phyloP scores from a whole-genome alignment of 306 rosid species.

The Vachellia collinsii region DNA sequence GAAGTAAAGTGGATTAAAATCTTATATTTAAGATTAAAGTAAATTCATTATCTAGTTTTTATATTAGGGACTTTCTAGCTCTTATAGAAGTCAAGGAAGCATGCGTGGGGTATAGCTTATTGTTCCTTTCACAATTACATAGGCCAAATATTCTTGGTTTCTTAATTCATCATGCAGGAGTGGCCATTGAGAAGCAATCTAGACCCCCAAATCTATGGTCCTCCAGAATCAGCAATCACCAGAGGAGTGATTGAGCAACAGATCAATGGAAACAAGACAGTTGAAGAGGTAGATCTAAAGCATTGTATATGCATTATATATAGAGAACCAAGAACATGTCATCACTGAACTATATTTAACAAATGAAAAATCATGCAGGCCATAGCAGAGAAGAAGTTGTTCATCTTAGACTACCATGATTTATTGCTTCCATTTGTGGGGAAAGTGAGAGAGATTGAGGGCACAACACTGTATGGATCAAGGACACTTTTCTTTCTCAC shows the following conservation, averaged over 20 bases:
- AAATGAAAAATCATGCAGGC: background rate
- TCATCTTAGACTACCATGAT: slow-evolving; percentile 17
- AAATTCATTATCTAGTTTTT: too few relatives aligned
- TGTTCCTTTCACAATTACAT: background rate
- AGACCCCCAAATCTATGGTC: slow-evolving; percentile 52
- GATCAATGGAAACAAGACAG: slow-evolving; percentile 44
- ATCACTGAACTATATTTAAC: background rate
- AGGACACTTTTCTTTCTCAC: slow-evolving; percentile 24
- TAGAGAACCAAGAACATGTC: background rate
- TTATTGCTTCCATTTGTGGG: slow-evolving; percentile 16
- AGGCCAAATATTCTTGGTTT: background rate
- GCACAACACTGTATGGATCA: slow-evolving; percentile 30
- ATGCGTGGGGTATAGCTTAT: background rate
- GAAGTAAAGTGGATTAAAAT: too few relatives aligned
- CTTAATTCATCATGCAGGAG: slow-evolving; percentile 38
- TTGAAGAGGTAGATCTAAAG: slow-evolving; percentile 45
- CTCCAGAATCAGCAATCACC: slow-evolving; percentile 54
- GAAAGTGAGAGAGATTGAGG: slow-evolving; percentile 6
- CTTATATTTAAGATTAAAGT: too few relatives aligned
- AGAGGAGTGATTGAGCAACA: slow-evolving; percentile 49
- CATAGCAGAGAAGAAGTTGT: background rate
- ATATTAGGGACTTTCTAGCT: too few relatives aligned
- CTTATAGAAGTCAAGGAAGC: too few relatives aligned
- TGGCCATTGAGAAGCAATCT: slow-evolving; percentile 67
- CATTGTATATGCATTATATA: background rate